phyloP scores from a whole-genome alignment of 2,329 filamentous ascomycete genomes.

The Penicillium capsulatum region DNA sequence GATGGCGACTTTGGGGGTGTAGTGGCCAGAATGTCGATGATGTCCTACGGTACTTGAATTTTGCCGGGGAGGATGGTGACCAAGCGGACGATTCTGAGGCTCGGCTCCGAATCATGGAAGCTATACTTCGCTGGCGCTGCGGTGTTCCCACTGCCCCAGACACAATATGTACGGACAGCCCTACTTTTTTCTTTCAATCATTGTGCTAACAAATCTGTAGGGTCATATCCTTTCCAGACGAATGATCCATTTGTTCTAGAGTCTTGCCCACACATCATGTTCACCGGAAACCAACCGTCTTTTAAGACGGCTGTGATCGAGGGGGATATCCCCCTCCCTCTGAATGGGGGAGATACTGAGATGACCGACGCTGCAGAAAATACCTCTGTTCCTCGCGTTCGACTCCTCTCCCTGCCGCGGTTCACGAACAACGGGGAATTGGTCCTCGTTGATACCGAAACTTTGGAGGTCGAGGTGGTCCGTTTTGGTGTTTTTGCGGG shows the following conservation, averaged over 20 bases:
- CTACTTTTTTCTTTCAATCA: not conserved
- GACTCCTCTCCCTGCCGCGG: constrained; percentile 76
- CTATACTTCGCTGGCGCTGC: constrained; percentile 87
- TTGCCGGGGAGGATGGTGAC: constrained; percentile 29
- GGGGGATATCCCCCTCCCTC: constrained; percentile 37
- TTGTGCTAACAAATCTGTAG: constrained; percentile 42
- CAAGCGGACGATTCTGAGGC: constrained; percentile 56
- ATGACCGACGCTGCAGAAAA: constrained; percentile 43
- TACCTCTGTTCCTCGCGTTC: constrained; percentile 61
- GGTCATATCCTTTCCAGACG: constrained; percentile 95
- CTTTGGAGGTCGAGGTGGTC: constrained; percentile 70
- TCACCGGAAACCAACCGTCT: constrained; percentile 77
- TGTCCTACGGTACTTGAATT: constrained; percentile 81
- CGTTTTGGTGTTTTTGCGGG: constrained; percentile 49
- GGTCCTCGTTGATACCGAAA: constrained; percentile 80
- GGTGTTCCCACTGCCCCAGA: constrained; percentile 92
- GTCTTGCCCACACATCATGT: constrained; percentile 82
- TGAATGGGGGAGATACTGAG: constrained; percentile 33
- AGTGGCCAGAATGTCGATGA: constrained; percentile 93
- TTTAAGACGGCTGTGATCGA: constrained; percentile 70
- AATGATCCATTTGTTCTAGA: constrained; percentile 86
- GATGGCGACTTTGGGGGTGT: constrained; percentile 80
- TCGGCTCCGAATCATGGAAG: constrained; percentile 84
- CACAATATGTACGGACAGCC: constrained; percentile 75
- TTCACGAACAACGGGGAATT: constrained; percentile 76